Base-by-base conservation (phyloP, 192 early-diverging fungal species). In the Backusella tuberculispora region DNA sequence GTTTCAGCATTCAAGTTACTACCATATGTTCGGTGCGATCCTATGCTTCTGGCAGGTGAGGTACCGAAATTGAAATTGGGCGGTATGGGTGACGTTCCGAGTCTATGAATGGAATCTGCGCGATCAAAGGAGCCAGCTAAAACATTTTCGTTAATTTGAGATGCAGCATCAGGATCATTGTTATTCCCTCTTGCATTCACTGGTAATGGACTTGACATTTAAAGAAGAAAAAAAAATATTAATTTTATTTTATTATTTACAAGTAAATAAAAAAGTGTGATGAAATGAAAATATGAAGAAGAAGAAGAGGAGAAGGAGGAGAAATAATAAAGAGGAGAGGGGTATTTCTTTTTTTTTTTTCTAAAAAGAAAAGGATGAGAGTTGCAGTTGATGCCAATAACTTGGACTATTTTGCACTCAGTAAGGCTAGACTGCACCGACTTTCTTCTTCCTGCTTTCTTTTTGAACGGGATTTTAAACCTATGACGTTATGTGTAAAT, bases 151-250 rank as follows among this genome's bases (percentile, higher is more conserved):
- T 65, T 47, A 15, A 69, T 69, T 15, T 17, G 42, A 26, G 68
- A 65, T 24, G 6, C 43, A n/a, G 13, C 24, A 4, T 45, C 43
- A 17, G 17, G 24, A 12, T 73, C 63, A 34, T 7, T 42, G 5
- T 44, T 38, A 12, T 19, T 19, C 15, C 19, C 26, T 69, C 64
- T 73, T 34, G 72, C 72, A 73, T 73, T 73, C 26, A 73, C 72
- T 42, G 72, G 72, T 42, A 73, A 73, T 44, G 72, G 72, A 13
- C 56, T 44, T 24, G 63, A 65, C 72, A 73, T 73, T 60, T 60
- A 34, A 34, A 34, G 2, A 2, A 34, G 29, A 34, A 2, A 34
- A 2, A 34, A 34, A 34, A 34, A 2, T 34, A 34, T 2, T 34
- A 34, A 34, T 34, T 34, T 34, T 34, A 34, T 43, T 1, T 43